Base-by-base conservation (phyloP, 768 basidiomycete species). In the Tulasnella sp. region DNA sequence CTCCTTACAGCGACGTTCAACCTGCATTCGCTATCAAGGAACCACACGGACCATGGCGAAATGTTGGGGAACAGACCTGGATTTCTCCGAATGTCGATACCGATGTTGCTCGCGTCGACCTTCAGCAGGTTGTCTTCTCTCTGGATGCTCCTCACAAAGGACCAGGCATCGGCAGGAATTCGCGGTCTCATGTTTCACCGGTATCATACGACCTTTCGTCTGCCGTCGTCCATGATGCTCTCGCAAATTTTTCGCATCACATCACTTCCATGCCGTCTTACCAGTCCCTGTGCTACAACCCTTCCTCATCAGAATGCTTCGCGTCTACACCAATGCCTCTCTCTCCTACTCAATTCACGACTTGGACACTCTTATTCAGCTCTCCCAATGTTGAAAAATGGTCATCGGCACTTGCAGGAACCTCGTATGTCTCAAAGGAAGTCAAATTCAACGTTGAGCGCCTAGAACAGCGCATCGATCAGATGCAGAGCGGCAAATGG, bases 401-500 rank as follows among this genome's bases (percentile, higher is more conserved):
- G 56, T 25, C 37, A 19, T 5, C 22, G 8, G 37, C 28, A 27
- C 40, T 51, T 25, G 37, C 49, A 13, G 39, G 55, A 19, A 42
- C 34, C 24, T 32, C 39, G 29, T 45, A 45, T 44, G 40, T 40
- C 16, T 40, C 44, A 48, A 32, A 37, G 54, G 70, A 69, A 9
- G 64, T 78, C 33, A 68, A 70, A 42, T 78, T 76, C 60, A 70
- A 72, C 42, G 65, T 75, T 24, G 77, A 79, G 53, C 65, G 61
- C 56, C 68, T 69, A 56, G 69, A 64, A 50, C 73, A 76, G 53
- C 67, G 75, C 8, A 77, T 86, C 44, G 76, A 73, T 15, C 77
- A 83, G 54, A 83, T 88, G 77, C 77, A 76, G 63, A 82, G 79
- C 51, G 77, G 82, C 34, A 83, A 78, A 53, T 96, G 91, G 91